A percentile compares a stretch with the other conserved stretches of the same genome.
Evolutionary conservation across 441 rosid species (phyloP).

Genomic region (Gossypium aridum): DNA sequence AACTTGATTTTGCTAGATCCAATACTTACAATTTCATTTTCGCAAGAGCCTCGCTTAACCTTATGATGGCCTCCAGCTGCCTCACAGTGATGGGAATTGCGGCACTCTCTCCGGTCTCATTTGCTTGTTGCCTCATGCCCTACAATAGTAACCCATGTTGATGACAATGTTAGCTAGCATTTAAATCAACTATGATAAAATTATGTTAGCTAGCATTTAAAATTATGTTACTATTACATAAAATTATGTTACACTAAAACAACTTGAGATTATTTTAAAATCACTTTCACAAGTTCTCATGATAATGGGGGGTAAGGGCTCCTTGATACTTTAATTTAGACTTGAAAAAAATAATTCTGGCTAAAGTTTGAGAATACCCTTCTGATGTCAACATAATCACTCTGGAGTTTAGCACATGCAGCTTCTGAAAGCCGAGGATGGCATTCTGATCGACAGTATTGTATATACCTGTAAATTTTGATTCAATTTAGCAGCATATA

Average conservation of each 20-base stretch:
- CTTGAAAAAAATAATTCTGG: neutral
- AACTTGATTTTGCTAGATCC: neutral
- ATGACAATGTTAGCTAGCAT: neutral
- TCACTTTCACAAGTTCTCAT: neutral
- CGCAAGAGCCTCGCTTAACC: constrained; percentile 92
- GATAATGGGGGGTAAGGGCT: neutral
- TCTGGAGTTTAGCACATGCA: constrained; percentile 68
- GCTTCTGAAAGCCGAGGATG: constrained; percentile 80
- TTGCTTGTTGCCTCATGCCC: constrained; percentile 93
- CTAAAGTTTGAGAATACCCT: constrained; percentile 40
- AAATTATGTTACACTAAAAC: neutral
- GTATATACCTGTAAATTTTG: constrained; percentile 55
- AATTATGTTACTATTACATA: no score
- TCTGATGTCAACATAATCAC: constrained; percentile 80
- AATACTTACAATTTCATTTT: constrained; percentile 87
- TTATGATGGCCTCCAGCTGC: constrained; percentile 88
- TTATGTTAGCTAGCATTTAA: no score
- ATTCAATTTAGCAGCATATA: constrained; percentile 20
- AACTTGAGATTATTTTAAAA: neutral
- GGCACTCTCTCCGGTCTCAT: constrained; percentile 91
- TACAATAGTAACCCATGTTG: constrained; percentile 20
- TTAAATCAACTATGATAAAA: no score
- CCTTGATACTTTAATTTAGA: neutral
- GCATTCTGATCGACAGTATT: constrained; percentile 75
- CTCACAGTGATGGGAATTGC: constrained; percentile 92